Evolutionary conservation across 805 yeast genomes (phyloP).

Genomic region (Wickerhamiella bombiphila): DNA sequence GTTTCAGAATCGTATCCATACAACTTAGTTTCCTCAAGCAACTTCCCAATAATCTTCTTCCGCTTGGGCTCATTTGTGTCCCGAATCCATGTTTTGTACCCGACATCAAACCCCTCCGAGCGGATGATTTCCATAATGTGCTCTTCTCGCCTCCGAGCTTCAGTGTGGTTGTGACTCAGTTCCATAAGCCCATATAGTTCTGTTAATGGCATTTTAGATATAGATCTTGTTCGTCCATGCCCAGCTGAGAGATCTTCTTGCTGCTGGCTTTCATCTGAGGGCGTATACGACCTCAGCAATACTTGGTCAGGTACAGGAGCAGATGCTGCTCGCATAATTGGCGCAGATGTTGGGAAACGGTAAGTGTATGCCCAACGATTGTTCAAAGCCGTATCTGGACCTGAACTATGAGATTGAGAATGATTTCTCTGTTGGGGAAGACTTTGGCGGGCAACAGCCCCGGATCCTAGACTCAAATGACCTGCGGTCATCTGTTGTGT

Average conservation of each 20-base stretch:
- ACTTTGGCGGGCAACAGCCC: too few relatives aligned
- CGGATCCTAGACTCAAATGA: too few relatives aligned
- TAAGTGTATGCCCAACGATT: too few relatives aligned
- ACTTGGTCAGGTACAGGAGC: neutral
- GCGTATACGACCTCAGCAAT: neutral
- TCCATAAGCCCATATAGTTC: slow-evolving; percentile 28
- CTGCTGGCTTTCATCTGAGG: too few relatives aligned
- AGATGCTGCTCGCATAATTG: neutral
- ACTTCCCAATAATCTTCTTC: slow-evolving; percentile 31
- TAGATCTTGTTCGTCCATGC: slow-evolving; percentile 19
- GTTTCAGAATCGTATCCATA: slow-evolving; percentile 41
- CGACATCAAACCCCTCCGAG: slow-evolving; percentile 56
- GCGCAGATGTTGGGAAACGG: neutral
- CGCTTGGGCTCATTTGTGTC: slow-evolving; percentile 51
- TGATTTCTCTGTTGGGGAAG: too few relatives aligned
- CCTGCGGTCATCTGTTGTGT: too few relatives aligned
- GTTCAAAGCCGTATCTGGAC: too few relatives aligned
- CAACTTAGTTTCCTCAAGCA: slow-evolving; percentile 34
- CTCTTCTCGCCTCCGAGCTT: slow-evolving; percentile 27
- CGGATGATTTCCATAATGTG: slow-evolving; percentile 24
- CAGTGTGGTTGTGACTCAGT: slow-evolving; percentile 23
- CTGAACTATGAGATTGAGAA: too few relatives aligned
- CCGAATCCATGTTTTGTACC: slow-evolving; percentile 72
- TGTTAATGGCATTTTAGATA: slow-evolving; percentile 26
- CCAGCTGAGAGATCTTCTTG: too few relatives aligned